phyloP scores from a whole-genome alignment of 495 filamentous ascomycete genomes.

The Elasticomyces elasticus region DNA sequence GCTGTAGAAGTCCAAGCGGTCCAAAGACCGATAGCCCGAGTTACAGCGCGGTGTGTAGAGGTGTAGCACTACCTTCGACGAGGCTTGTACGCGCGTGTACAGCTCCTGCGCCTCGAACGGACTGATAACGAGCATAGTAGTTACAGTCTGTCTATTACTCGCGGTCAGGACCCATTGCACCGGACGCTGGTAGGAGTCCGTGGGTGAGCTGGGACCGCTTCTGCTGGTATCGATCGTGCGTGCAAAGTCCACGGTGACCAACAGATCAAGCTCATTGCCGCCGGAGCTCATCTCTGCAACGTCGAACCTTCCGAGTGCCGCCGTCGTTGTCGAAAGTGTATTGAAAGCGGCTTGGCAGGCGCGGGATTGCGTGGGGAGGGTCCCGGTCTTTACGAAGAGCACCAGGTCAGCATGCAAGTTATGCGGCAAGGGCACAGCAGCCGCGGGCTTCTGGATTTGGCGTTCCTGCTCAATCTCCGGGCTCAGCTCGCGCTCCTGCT shows the following conservation, averaged over 20 bases:
- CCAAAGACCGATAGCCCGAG: not conserved
- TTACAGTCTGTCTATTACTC: slow-evolving; percentile 13
- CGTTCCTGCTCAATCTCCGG: slow-evolving; percentile 53
- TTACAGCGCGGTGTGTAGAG: slow-evolving; percentile 37
- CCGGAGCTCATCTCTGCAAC: slow-evolving; percentile 30
- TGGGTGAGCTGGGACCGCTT: not conserved
- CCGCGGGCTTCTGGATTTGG: slow-evolving; percentile 42
- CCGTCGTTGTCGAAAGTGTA: slow-evolving; percentile 35
- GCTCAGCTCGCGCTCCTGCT: slow-evolving; percentile 60
- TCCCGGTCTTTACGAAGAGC: slow-evolving; percentile 5
- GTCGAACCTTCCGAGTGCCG: slow-evolving; percentile 24
- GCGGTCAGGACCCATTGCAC: slow-evolving; percentile 51
- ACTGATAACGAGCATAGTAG: slow-evolving; percentile 41
- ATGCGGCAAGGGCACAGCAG: slow-evolving; percentile 33
- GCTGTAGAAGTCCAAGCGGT: slow-evolving; percentile 7
- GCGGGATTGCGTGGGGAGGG: slow-evolving; percentile 9
- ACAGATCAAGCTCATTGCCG: slow-evolving; percentile 27
- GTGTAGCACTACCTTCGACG: slow-evolving; percentile 33
- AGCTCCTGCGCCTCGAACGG: slow-evolving; percentile 51
- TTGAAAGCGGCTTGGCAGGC: slow-evolving; percentile 43
- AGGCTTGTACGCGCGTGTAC: slow-evolving; percentile 32
- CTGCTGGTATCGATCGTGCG: slow-evolving; percentile 33
- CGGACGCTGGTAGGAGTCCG: slow-evolving; percentile 46
- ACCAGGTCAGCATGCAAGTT: slow-evolving; percentile 39
- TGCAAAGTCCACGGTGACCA: slow-evolving; percentile 49